Evolutionary conservation across 495 filamentous ascomycete genomes (phyloP), one percentile per base, ranked within the genome.

Genomic region (Penicillium cosmopolitanum): DNA sequence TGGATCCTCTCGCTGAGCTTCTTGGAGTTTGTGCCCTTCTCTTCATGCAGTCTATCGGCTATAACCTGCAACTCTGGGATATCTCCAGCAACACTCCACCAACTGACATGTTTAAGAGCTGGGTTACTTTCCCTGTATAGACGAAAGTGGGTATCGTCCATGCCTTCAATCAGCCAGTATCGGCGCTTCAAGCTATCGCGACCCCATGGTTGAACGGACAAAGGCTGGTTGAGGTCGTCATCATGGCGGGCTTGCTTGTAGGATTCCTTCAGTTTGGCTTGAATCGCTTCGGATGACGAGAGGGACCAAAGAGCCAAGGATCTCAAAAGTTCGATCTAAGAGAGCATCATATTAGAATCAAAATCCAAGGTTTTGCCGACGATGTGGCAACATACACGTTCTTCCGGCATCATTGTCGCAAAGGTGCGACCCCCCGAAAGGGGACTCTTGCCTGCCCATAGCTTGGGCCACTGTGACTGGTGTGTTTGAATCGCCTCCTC

Each of bases 101-200:
- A 98, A 18, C 87, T 90, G 60, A 87, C 83, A 55, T 88, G 83
- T 60, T 91, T 87, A 40, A 88, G 78, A 1, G 84, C 84, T 6
- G 92, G 89, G 63, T 95, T 96, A 72, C 91, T 94, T 74, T 98
- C 95, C 40, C 96, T 82, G 70, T 98, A 98, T n/a, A 98, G 83
- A 43, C 95, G 83, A 70, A 98, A 98, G 52, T 88, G 79, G 6
- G 95, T 98, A 72, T 98, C 96, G 68, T 98, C 93, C 64, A 89
- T 86, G 12, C 95, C 95, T 72, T 98, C 95, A 56, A 98, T 86
- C 34, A 98, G 82, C 83, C 89, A 98, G 74, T 96, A 98, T 55
- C 91, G 83, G 33, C 96, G 86, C 76, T 96, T 96, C 60, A 96
- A 82, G 54, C 90, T 90, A 71, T 98, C 95, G 23, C 86, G 81